Conservation (phyloP, 2,329 filamentous ascomycete species). For the Fusarium lateritium region DNA sequence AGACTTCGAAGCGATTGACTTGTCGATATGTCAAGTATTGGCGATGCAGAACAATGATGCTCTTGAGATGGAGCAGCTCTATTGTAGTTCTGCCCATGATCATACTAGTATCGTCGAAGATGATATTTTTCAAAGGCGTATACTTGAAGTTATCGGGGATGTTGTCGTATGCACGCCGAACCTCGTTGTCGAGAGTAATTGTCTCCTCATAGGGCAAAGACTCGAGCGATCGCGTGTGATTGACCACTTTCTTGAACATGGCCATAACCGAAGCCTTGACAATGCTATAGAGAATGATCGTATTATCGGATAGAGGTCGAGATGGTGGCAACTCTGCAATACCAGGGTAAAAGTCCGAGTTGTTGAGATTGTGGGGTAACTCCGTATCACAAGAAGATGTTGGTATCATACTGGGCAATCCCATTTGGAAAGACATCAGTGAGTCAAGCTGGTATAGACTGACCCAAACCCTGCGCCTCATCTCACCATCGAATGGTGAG, state of each 20-base stretch:
- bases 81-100: slow-evolving; percentile 50
- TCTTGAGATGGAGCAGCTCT: slow-evolving; percentile 52
- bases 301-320: slow-evolving; percentile 36
- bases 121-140: slow-evolving; percentile 45
- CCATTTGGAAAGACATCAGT: slow-evolving; percentile 62
- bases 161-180: slow-evolving; percentile 37
- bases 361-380: slow-evolving; percentile 40
- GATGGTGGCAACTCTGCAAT: slow-evolving; percentile 33
- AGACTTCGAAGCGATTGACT: slow-evolving; percentile 30
- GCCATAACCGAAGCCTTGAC: slow-evolving; percentile 49
- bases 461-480: slow-evolving; percentile 64
- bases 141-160: slow-evolving; percentile 48
- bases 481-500: slow-evolving; percentile 62
- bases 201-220: slow-evolving; percentile 29
- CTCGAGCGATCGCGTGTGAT: slow-evolving; percentile 31
- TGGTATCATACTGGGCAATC: slow-evolving; percentile 63
- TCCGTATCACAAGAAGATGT: slow-evolving; percentile 40
- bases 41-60: slow-evolving; percentile 53
- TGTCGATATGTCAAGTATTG: slow-evolving; percentile 43
- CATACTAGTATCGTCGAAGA: slow-evolving; percentile 46
- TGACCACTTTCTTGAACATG: slow-evolving; percentile 46
- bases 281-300: slow-evolving; percentile 47
- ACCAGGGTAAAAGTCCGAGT: slow-evolving; percentile 35
- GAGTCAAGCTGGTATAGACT: slow-evolving; percentile 61
- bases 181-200: slow-evolving; percentile 39